Percentiles rank a stretch among this genome's conserved stretches.
Conservation (phyloP, 1,139 yeast genomes). For the Arxiozyma bovina region DNA sequence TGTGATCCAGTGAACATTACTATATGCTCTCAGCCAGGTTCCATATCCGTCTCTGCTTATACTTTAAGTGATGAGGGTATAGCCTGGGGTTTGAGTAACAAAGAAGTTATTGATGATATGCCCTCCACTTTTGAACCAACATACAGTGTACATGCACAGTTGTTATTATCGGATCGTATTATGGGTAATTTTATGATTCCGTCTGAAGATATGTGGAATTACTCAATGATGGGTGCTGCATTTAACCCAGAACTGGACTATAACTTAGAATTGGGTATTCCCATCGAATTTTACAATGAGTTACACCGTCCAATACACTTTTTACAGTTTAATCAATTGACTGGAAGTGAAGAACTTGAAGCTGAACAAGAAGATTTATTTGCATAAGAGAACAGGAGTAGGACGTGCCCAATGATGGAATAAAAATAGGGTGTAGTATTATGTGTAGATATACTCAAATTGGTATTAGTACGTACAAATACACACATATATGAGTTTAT, state of each 20-base stretch:
- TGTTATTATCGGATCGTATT: conserved; percentile 65
- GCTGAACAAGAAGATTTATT: conserved; percentile 70
- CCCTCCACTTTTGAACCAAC: conserved; percentile 58
- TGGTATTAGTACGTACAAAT: background rate
- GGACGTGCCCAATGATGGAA: background rate
- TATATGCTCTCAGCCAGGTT: conserved; percentile 75
- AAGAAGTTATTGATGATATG: conserved; percentile 36
- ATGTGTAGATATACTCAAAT: no score
- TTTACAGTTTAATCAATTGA: conserved; percentile 60
- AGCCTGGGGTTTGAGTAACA: conserved; percentile 67
- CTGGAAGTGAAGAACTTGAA: conserved; percentile 45
- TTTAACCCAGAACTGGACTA: conserved; percentile 61
- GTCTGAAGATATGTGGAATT: conserved; percentile 80
- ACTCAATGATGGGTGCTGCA: conserved; percentile 77
- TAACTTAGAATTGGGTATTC: conserved; percentile 65
- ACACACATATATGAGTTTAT: background rate
- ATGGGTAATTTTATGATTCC: conserved; percentile 86
- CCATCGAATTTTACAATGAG: conserved; percentile 75
- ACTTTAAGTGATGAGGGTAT: conserved; percentile 55
- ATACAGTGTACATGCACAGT: conserved; percentile 58
- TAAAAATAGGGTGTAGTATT: background rate
- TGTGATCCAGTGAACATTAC: conserved; percentile 47
- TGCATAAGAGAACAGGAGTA: conserved; percentile 32
- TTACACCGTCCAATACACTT: conserved; percentile 86
- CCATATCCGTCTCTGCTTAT: conserved; percentile 66